Conservation (phyloP, 441 rosid genomes). For the Erysimum pusillum region DNA sequence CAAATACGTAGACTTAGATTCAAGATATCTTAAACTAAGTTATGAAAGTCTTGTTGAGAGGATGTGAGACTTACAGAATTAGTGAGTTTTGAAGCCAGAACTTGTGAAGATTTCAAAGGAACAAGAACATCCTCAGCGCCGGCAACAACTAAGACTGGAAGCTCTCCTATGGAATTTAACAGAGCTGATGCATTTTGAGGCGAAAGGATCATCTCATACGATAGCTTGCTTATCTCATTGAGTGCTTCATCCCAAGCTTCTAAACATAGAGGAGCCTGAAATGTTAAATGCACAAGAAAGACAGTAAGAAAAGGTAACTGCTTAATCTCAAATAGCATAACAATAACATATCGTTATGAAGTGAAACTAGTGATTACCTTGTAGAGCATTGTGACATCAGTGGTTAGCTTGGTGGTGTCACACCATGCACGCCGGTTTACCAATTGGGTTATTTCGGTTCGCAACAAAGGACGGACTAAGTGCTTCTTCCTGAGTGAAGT, state of each 20-base stretch:
- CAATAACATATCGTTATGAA: background rate
- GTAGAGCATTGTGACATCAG: constrained; percentile 84
- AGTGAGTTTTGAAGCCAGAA: constrained; percentile 76
- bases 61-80: constrained; percentile 77
- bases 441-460: constrained; percentile 88
- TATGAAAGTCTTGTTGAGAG: background rate
- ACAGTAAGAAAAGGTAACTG: background rate
- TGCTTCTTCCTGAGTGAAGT: constrained; percentile 91
- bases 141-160: constrained; percentile 76
- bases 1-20: background rate
- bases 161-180: constrained; percentile 68
- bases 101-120: constrained; percentile 80
- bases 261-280: constrained; percentile 80
- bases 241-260: constrained; percentile 98
- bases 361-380: constrained; percentile 60
- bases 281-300: background rate
- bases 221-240: constrained; percentile 86
- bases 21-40: background rate
- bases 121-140: constrained; percentile 88
- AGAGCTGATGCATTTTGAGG: constrained; percentile 59
- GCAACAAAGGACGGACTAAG: constrained; percentile 80
- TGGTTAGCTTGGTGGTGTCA: constrained; percentile 78
- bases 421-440: constrained; percentile 94
- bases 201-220: constrained; percentile 77
- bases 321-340: background rate